Evolutionary conservation across 192 early-diverging fungal genomes (phyloP), one percentile per base, ranked within the genome.

Genomic region (Phlyctochytrium planicorne): DNA sequence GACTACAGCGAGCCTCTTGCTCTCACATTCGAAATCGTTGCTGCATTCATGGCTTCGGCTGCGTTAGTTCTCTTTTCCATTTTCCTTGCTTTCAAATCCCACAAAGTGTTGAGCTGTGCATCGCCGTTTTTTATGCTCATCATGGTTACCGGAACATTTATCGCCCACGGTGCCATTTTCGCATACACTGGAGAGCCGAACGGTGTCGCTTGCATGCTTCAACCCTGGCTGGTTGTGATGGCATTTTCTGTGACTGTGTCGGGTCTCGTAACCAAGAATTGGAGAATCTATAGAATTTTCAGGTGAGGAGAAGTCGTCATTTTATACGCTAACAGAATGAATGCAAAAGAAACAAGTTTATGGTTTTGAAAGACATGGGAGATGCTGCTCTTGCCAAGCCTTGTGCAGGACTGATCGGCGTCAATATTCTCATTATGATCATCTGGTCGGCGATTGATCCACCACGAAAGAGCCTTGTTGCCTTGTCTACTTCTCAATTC

Each of bases 201-300:
- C 25, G 27, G 35, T 6, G 37, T 23, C 3, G 23, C 52, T 3
- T 72, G 71, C 57, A 47, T 72, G n/a, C 37, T 57, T 3, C 65
- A 72, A 40, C 37, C 66, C 3, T 72, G 71, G 71, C 27, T 72
- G 27, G 53, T 65, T 3, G 63, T 60, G 23, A 16, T 72, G 3
- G 31, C 65, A 16, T 72, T 61, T 35, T 30, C 64, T 10, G n/a
- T 66, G 27, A 65, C 71, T 17, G 47, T 67, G 10, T 57, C 55
- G 55, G 55, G 14, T 12, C 55, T 57, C 4, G 20, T 57, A 6
- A 25, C 55, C 6, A 57, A 57, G 55, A 57, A 14, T 14, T 57
- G 27, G 6, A 12, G 55, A 10, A 57, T 57, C 55, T 57, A 20
- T 27, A 47, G 20, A 20, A 47, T 47, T 20, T 47, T 47, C 40